These are phyloP conservation scores for Hanseniaspora meyeri DNA, from an alignment of 805 yeast species.

Conservation along the genomic window DNA sequence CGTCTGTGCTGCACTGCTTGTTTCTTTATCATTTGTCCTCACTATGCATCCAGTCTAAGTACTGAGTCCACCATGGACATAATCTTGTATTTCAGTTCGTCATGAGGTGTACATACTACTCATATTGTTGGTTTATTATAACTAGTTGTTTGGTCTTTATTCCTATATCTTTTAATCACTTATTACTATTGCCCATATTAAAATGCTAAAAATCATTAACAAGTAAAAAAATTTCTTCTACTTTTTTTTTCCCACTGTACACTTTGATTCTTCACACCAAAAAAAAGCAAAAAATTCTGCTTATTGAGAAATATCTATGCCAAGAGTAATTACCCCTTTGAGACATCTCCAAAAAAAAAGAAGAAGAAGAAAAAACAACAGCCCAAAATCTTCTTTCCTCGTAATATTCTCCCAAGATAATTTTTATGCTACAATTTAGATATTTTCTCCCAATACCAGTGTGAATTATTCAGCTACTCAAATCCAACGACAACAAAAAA, in stretches of 20 bases:
- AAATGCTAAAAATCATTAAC: background rate
- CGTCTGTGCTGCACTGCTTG: no score
- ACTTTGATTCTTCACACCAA: background rate
- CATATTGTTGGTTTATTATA: slow-evolving; percentile 13
- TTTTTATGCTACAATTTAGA: no score
- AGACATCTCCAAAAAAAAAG: background rate
- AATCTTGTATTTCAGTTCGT: background rate
- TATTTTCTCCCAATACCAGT: no score
- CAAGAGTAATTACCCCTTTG: background rate
- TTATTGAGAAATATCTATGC: no score
- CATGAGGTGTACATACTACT: slow-evolving; percentile 11
- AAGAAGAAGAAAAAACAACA: background rate
- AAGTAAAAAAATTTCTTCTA: background rate
- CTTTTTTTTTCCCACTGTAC: background rate
- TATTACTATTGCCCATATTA: background rate
- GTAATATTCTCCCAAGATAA: no score
- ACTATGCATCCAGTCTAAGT: background rate
- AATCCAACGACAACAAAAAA: no score
- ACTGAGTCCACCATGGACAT: background rate
- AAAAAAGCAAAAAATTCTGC: background rate
- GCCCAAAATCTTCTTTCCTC: no score
- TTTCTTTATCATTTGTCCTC: background rate
- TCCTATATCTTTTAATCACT: background rate
- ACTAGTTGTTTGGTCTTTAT: slow-evolving; percentile 11
- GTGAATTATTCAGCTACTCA: no score